Evolutionary conservation across 83 land plant species (phyloP), one percentile per base, ranked within the genome.

Genomic region (Diphasiastrum complanatum): DNA sequence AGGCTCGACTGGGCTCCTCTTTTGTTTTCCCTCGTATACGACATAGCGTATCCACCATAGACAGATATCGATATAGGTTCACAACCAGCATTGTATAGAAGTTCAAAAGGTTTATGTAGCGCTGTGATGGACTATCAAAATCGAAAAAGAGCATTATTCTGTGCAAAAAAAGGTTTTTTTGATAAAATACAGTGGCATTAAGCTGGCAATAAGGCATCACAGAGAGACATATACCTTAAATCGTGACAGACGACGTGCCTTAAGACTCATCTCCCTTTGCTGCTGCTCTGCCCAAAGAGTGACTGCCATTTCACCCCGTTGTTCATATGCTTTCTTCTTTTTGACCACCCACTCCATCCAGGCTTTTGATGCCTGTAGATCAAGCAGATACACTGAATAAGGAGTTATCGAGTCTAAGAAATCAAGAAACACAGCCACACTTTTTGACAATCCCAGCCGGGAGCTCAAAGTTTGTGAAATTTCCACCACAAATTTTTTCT

Each of bases 281-380:
- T 89, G 99, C 65, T 89, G 92, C 63, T 93, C 92, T 47, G 96
- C 96, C 99, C 99, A 93, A 31, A 87, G 81, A 61, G 79, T 66
- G 41, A 80, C 79, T 20, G 96, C 99, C 89, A 89, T 76, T 61
- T 93, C 99, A 55, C 99, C 99, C 29, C 96, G 72, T 65, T 86
- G 92, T 27, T 93, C 99, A 86, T 83, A 93, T 26, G 96, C 91
- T 69, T 89, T 89, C 59, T 85, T 74, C 79, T 89, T 93, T 68
- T 89, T 93, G 16, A 93, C 76, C 36, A 93, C 60, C 99, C 99
- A 93, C 51, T 86, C 99, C 96, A 84, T 84, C 99, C 99, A 93
- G 61, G 99, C 88, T 75, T 79, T 74, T 22, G 96, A 89, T 52
- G 99, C 99, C 99, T 93, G 72, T 4, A 8, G 12, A 23, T 23